Base-by-base conservation (phyloP, 257 asterid species). In the Cordia subcordata region DNA sequence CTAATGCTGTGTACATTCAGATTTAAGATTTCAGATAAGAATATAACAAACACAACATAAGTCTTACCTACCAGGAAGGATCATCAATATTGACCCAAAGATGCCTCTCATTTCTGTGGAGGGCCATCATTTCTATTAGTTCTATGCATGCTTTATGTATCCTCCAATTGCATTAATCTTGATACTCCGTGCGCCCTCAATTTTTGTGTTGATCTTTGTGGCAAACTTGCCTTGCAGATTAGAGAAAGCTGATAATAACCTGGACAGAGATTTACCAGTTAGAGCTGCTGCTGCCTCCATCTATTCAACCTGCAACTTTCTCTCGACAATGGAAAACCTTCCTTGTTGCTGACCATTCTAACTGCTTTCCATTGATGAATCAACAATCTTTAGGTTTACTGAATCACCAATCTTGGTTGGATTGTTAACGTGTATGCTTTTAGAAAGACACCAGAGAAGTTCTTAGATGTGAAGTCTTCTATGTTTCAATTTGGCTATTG, bases 261-360 rank as follows among this genome's bases (percentile, higher is more conserved):
- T 76, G 1, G 88, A 82, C 52, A 76, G 67, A 59, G 90, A 84
- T 61, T 72, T 82, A 61, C 90, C 88, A 11, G 78, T 85, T 40
- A 71, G 79, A 62, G 96, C 96, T 17, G 95, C 96, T 16, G 98
- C 98, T 45, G 98, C 96, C 63, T 85, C 98, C 40, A 82, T 91
- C 68, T 91, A 91, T 74, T 85, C 98, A 10, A 91, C 96, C 0
- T 88, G 96, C 94, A 88, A 84, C 74, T 85, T 77, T 75, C 62
- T 85, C 69, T 63, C 76, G 16, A 81, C 96, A 4, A 82, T 53
- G 72, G 81, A 81, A 60, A 84, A 85, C 52, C 60, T 32, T 37
- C 79, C 88, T 23, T 80, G 77, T 49, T 72, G 71, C 81, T 77
- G 75, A 68, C 65, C 65, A 19, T 17, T 46, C 65, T 54, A 40